Base-by-base conservation (phyloP, 2,329 filamentous ascomycete genomes). In the Fusarium armeniacum region DNA sequence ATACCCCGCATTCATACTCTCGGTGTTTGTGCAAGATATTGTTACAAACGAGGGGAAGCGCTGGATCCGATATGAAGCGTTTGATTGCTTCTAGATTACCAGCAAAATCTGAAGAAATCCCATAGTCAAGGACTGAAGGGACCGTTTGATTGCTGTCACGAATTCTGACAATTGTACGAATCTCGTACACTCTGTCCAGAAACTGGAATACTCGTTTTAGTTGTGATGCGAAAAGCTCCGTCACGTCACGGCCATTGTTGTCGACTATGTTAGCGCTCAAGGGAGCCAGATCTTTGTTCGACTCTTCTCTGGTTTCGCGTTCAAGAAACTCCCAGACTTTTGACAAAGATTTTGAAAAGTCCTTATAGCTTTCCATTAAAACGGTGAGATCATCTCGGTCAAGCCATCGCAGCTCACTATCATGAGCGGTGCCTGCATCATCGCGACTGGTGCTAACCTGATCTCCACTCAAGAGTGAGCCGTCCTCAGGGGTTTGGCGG, bases 151-250 rank as follows among this genome's bases (percentile, higher is more conserved):
- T 53, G 22, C 53, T 68, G 22, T 77, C 65, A 47, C 73, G 71
- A 46, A 72, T 66, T 41, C 72, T 76, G 64, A 77, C 67, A 30
- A 78, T 73, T 44, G 64, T 61, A 18, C 71, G 66, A 30, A 77
- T 73, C 54, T 76, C 69, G 56, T 78, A 78, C 16, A 78, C 52
- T 9, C 51, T 69, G 55, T 74, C 67, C 28, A 78, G 50, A 13
- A 65, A 60, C 15, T 58, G 44, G 13, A 75, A 69, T 26, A 67
- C 62, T n/a, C 70, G 58, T 43, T 60, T 43, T 45, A 73, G 67
- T 54, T 72, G 58, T 32, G 68, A 61, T 45, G 62, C 46, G 36
- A 76, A 76, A 22, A 73, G 50, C 20, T 72, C 58, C 28, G 63
- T 61, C 11, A 76, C 59, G 22, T 52, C 51, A n/a, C 67, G 62